phyloP scores from a whole-genome alignment of 768 basidiomycete species.

The Gymnopilus dilepis region DNA sequence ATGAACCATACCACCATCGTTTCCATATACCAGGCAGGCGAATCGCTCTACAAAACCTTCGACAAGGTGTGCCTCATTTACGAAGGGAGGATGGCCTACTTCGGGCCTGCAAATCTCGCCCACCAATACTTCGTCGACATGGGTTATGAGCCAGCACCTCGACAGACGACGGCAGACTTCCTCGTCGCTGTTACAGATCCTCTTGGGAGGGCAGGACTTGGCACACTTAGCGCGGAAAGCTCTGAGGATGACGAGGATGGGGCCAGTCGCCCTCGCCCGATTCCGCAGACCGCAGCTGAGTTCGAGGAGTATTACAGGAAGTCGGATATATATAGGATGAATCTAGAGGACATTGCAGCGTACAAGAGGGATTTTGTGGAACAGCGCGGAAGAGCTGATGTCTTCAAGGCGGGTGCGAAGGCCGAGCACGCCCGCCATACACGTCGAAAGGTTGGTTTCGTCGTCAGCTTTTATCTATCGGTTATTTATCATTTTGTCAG shows the following conservation, averaged over 20 bases:
- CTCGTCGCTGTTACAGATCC: slow-evolving; percentile 66
- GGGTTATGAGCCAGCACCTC: slow-evolving; percentile 61
- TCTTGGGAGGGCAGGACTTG: slow-evolving; percentile 49
- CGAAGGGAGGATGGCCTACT: slow-evolving; percentile 80
- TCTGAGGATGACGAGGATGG: too few species aligned
- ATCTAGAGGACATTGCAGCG: slow-evolving; percentile 45
- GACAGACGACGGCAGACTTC: slow-evolving; percentile 72
- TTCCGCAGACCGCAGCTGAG: slow-evolving; percentile 51
- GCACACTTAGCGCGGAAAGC: slow-evolving; percentile 9
- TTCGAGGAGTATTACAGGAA: slow-evolving; percentile 44
- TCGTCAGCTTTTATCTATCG: background rate
- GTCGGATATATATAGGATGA: slow-evolving; percentile 30
- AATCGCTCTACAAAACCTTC: slow-evolving; percentile 64
- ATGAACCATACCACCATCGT: slow-evolving; percentile 64
- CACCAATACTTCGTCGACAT: slow-evolving; percentile 77
- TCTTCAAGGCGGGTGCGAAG: slow-evolving; percentile 50
- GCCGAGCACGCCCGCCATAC: slow-evolving; percentile 59
- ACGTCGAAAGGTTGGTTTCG: slow-evolving; percentile 26
- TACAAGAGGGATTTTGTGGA: slow-evolving; percentile 54
- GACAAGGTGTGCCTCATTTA: slow-evolving; percentile 81
- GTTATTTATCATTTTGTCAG: slow-evolving; percentile 19
- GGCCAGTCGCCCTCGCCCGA: slow-evolving; percentile 31
- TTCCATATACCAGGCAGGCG: slow-evolving; percentile 85
- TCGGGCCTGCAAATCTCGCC: slow-evolving; percentile 68
- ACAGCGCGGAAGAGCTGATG: slow-evolving; percentile 40